Evolutionary conservation across 2,329 filamentous ascomycete species (phyloP), one percentile per base, ranked within the genome.

Genomic region (Xylariales sp.): DNA sequence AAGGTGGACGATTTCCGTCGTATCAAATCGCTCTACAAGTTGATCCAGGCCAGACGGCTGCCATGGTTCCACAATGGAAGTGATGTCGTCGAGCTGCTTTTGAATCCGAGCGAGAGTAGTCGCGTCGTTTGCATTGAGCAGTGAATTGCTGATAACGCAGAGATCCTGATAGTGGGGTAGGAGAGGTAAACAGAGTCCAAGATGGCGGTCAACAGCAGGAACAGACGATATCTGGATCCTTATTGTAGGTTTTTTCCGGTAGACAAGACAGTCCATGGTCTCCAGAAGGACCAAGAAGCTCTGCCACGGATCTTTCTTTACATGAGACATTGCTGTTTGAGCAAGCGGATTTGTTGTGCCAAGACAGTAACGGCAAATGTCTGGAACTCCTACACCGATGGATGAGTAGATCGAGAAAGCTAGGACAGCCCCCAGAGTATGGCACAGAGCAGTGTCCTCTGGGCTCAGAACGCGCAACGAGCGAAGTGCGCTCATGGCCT

Each of bases 161-260:
- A 56, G 43, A 38, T 54, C 50, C 32, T 56, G 40, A 25, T 54
- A 56, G 19, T 52, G 49, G 4, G 49, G 51, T 16, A 55, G 38
- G 3, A 56, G 20, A 21, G 53, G 44, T 23, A 50, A 37, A 40
- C 52, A 52, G 38, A 56, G 49, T 18, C 52, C 53, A 23, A 56
- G 40, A 20, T 40, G 45, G 28, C 48, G 41, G 33, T 54, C 53
- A 14, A 53, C 37, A 13, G 17, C 20, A n/a, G 30, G 20, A 17
- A 28, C 16, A 2, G 19, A 14, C 17, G 18, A 31, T n/a, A 40
- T 4, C 11, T 42, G 45, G 20, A 54, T 42, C 31, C 40, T 46
- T 4, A 37, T n/a, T 13, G 43, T 53, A 5, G 53, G 51, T 17
- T 44, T 49, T 27, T 37, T 44, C n/a, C 48, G 48, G 44, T 54